Percentiles rank a stretch among this genome's conserved stretches.
Evolutionary conservation across 805 yeast genomes (phyloP).

Genomic region (Candida qinlingensis): DNA sequence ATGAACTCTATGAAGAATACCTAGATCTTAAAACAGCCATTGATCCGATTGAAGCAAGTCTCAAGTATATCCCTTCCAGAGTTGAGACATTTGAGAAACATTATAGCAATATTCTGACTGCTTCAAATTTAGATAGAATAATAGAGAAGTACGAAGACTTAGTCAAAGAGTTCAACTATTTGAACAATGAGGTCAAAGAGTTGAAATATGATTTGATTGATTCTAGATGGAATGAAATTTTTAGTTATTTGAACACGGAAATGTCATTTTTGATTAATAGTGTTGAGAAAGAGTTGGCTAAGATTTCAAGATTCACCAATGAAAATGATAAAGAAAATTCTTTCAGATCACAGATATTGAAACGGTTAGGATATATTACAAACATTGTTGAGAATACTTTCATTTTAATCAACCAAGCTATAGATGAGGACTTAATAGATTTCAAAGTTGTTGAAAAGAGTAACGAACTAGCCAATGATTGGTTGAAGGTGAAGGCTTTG

Average conservation of each 20-base stretch:
- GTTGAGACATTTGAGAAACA: constrained; percentile 37
- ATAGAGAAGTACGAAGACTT: constrained; percentile 36
- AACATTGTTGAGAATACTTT: constrained; percentile 37
- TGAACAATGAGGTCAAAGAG: constrained; percentile 35
- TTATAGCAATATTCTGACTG: constrained; percentile 11
- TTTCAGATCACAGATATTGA: constrained; percentile 24
- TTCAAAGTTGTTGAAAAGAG: constrained; percentile 31
- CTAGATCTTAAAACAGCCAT: constrained; percentile 35
- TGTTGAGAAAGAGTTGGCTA: constrained; percentile 22
- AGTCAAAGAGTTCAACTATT: constrained; percentile 34
- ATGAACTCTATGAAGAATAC: constrained; percentile 36
- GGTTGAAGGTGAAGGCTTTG: constrained; percentile 24
- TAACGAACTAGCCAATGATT: constrained; percentile 31
- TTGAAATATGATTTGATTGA: constrained; percentile 46
- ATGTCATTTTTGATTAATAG: constrained; percentile 26
- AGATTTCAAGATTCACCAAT: constrained; percentile 21
- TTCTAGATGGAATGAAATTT: constrained; percentile 50
- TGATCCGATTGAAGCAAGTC: constrained; percentile 46
- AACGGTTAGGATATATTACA: constrained; percentile 31
- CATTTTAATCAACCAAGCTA: constrained; percentile 32
- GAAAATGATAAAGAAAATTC: constrained; percentile 10
- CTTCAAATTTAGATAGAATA: constrained; percentile 25
- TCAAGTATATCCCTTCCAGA: constrained; percentile 47
- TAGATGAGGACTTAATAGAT: constrained; percentile 36
- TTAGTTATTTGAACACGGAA: constrained; percentile 42